Evolutionary conservation across 441 rosid species (phyloP).

Genomic region (Corymbia calophylla): DNA sequence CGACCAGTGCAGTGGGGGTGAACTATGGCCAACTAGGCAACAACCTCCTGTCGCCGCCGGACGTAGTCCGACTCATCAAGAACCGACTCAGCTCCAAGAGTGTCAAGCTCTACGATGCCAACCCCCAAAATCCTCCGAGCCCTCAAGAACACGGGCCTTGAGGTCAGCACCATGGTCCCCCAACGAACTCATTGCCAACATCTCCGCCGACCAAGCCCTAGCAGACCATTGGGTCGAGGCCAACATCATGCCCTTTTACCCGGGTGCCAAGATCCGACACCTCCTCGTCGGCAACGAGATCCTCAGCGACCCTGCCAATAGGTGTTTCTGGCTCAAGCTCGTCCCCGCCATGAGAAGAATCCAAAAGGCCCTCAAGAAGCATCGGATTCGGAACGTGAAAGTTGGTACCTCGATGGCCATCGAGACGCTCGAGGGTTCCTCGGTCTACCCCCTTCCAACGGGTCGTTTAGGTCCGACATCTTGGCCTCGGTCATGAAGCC

Average conservation of each 20-base stretch:
- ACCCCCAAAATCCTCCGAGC: conserved; percentile 56
- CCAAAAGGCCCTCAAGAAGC: conserved; percentile 32
- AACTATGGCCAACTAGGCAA: conserved; percentile 80
- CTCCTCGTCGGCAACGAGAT: conserved; percentile 87
- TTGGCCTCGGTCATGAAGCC: conserved; percentile 48
- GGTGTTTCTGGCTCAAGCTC: conserved; percentile 40
- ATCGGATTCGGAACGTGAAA: conserved; percentile 42
- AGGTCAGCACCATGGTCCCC: conserved; percentile 83
- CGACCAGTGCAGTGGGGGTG: conserved; percentile 50
- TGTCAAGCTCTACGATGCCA: conserved; percentile 77
- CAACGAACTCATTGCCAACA: conserved; percentile 47
- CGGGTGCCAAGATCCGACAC: conserved; percentile 65
- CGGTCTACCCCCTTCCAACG: conserved; percentile 67
- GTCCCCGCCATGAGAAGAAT: conserved; percentile 69
- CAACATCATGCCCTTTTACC: conserved; percentile 50
- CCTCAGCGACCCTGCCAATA: conserved; percentile 28
- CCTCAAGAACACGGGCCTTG: conserved; percentile 38
- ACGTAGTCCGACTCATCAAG: conserved; percentile 46
- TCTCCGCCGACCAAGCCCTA: conserved; percentile 38
- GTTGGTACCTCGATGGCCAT: conserved; percentile 54
- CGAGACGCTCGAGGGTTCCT: conserved; percentile 49
- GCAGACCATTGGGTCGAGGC: conserved; percentile 61
- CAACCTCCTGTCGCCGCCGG: conserved; percentile 56
- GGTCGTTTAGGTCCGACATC: conserved; percentile 61
- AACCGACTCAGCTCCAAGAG: conserved; percentile 45